Evolutionary conservation across 108 stramenopile species (phyloP).

Genomic region (Stephanodiscus triporus): DNA sequence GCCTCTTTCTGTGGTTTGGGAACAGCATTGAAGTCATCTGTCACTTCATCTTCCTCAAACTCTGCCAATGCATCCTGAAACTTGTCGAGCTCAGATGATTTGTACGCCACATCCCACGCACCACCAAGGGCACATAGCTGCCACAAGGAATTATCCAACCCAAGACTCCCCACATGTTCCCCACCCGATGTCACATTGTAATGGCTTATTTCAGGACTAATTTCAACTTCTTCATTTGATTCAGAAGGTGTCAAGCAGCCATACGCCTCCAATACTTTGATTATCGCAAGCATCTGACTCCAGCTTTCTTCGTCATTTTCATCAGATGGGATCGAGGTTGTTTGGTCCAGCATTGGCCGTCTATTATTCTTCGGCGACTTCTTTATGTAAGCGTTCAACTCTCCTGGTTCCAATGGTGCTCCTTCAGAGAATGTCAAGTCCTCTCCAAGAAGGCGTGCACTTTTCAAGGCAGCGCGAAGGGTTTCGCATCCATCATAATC

Average conservation of each 20-base stretch:
- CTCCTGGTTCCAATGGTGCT: slow-evolving; percentile 34
- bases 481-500: slow-evolving; percentile 29
- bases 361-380: slow-evolving; percentile 25
- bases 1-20: slow-evolving; percentile 66
- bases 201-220: slow-evolving; percentile 27
- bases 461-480: slow-evolving; percentile 31
- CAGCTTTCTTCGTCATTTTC: slow-evolving; percentile 65
- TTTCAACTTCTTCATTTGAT: slow-evolving; percentile 13
- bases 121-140: slow-evolving; percentile 74
- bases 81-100: slow-evolving; percentile 62
- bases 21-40: slow-evolving; percentile 6
- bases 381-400: slow-evolving; percentile 43
- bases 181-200: slow-evolving; percentile 70
- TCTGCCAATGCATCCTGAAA: slow-evolving; percentile 40
- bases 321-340: slow-evolving; percentile 33
- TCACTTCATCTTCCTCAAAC: slow-evolving; percentile 15
- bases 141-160: slow-evolving; percentile 85
- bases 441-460: slow-evolving; percentile 22
- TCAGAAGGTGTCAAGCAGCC: slow-evolving; percentile 57
- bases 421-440: slow-evolving; percentile 21
- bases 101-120: slow-evolving; percentile 70
- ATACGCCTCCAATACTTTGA: slow-evolving; percentile 66
- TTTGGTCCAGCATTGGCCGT: slow-evolving; percentile 26
- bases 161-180: slow-evolving; percentile 73
- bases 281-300: slow-evolving; percentile 73